Evolutionary conservation across 208 protist species (phyloP).

Genomic region (Leishmania braziliensis): DNA sequence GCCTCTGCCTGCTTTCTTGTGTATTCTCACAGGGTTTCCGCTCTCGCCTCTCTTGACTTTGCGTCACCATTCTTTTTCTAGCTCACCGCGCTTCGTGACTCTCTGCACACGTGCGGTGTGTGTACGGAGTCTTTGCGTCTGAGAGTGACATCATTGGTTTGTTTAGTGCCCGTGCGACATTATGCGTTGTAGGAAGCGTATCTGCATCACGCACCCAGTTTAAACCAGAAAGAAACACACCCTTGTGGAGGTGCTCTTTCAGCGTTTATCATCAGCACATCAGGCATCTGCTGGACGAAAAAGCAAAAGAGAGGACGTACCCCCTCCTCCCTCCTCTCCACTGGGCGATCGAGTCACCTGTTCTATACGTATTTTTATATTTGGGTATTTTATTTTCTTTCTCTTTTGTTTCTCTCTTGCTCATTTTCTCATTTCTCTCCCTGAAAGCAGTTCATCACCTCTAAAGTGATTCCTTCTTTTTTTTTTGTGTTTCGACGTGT

Average conservation of each 20-base stretch:
- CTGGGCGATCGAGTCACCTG: background rate
- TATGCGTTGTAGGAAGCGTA: background rate
- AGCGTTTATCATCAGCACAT: background rate
- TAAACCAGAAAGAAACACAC: background rate
- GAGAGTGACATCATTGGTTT: background rate
- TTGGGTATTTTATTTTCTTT: background rate
- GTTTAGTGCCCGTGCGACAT: background rate
- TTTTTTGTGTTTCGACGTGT: background rate
- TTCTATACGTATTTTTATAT: background rate
- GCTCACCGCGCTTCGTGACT: background rate
- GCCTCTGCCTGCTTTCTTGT: background rate
- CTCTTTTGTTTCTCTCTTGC: background rate
- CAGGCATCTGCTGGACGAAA: background rate
- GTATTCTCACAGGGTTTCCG: constrained; percentile 12
- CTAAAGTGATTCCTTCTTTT: background rate
- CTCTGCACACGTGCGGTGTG: background rate
- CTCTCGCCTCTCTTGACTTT: constrained; percentile 12
- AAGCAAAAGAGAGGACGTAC: background rate
- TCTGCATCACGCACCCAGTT: background rate
- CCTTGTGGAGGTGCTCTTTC: background rate
- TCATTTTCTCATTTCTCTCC: background rate
- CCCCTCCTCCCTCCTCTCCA: background rate
- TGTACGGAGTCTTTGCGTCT: background rate
- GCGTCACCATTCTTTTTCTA: background rate
- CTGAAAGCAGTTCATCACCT: background rate